phyloP scores from a whole-genome alignment of 2,329 filamentous ascomycete species.

The Aureobasidium sp. region DNA sequence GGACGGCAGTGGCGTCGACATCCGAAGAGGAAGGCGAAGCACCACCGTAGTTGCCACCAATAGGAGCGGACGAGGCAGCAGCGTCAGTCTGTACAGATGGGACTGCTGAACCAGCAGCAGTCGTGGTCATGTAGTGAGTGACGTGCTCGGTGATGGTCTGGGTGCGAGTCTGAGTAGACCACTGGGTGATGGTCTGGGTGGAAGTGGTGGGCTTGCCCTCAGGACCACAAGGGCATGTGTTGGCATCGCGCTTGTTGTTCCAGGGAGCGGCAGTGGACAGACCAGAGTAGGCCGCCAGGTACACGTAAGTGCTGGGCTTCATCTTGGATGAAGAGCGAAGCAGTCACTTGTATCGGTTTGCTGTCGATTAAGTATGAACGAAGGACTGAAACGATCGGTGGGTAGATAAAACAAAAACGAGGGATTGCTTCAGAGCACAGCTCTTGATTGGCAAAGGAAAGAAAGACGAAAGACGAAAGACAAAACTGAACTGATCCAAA shows the following conservation, averaged over 20 bases:
- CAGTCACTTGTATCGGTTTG: background rate
- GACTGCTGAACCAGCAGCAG: background rate
- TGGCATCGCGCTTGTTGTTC: slow-evolving; percentile 3
- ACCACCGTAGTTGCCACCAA: background rate
- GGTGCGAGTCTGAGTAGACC: background rate
- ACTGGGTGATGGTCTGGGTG: background rate
- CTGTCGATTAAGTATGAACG: slow-evolving; percentile 1
- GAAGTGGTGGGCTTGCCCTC: background rate
- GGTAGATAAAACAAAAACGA: slow-evolving; percentile 1
- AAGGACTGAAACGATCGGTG: slow-evolving; percentile 1
- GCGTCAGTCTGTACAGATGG: background rate
- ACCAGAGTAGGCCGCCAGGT: slow-evolving; percentile 6
- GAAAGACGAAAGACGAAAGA: slow-evolving; percentile 6
- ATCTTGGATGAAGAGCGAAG: background rate
- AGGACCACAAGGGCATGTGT: slow-evolving; percentile 7
- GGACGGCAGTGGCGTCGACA: background rate
- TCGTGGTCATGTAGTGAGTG: slow-evolving; percentile 2
- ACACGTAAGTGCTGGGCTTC: slow-evolving; percentile 3
- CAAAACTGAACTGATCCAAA: slow-evolving; percentile 1
- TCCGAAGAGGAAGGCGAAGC: background rate
- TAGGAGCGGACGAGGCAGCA: background rate
- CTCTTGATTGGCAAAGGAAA: slow-evolving; percentile 5
- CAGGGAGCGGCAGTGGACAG: background rate
- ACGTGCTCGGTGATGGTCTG: background rate
- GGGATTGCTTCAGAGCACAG: slow-evolving; percentile 7